Evolutionary conservation across 2,329 filamentous ascomycete species (phyloP), one percentile per base, ranked within the genome.

Genomic region (Colletotrichum sublineola): DNA sequence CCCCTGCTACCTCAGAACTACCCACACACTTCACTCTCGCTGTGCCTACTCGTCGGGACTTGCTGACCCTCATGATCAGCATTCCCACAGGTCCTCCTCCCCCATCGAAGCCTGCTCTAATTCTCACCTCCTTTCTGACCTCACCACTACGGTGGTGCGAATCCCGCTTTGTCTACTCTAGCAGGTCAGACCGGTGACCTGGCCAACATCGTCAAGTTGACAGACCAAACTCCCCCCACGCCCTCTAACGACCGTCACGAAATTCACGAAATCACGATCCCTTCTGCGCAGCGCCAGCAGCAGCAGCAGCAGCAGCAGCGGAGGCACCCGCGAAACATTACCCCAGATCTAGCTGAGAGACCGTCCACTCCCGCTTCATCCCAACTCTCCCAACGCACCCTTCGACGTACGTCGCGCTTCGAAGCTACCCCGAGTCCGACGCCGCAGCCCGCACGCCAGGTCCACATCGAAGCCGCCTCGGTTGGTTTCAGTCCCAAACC

Each of bases 201-300:
- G 75, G 77, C 78, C 77, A 75, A 76, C 76, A 80, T 81, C 81
- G 84, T 83, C 82, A 84, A 83, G 80, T 83, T 85, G 85, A 83
- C 84, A 77, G 82, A 80, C 79, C 80, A 79, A 80, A 82, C 77
- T 68, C 77, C 81, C 75, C 77, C 79, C 62, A 78, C 79, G 58
- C 77, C 79, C 76, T 80, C 80, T 87, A 79, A 87, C 84, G 86
- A 88, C 86, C 84, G 83, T 86, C 82, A 88, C 88, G 86, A 88
- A 79, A 82, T 77, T 81, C 79, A 88, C 86, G 86, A 86, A 78
- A 81, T 82, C 77, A 82, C 82, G 78, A 79, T 79, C 69, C 75
- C 81, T 73, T 75, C 77, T 76, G 77, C 79, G 71, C 79, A 79
- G 77, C 81, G 78, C 79, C 82, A 83, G 81, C 81, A 79, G 75